Evolutionary conservation across 2,329 filamentous ascomycete genomes (phyloP), one percentile per base, ranked within the genome.

Genomic region (Nothophoma quercina): DNA sequence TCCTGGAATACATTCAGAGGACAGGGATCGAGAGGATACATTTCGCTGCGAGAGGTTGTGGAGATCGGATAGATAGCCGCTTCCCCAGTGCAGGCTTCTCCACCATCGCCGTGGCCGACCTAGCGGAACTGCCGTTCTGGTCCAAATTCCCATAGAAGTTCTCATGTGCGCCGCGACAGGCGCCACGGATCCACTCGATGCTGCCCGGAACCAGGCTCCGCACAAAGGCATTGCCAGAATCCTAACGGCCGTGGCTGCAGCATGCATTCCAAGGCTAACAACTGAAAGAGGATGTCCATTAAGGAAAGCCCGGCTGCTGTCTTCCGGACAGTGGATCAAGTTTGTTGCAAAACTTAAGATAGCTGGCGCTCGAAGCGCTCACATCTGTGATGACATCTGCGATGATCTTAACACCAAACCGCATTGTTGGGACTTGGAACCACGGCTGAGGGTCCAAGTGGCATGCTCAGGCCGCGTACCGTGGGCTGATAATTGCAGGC

Each of bases 1-100:
- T 89, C 5, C 75, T 96, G 51, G 80, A 84, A 1, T 96, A 90
- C 71, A 77, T 96, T 49, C 81, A 85, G 58, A 81, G 78, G 53
- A 76, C 91, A 10, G 87, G 86, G 4, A 85, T 93, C 21, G 68
- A 76, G 25, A 79, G 85, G 51, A 77, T 95, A 25, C 68, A 72
- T 60, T 77, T 70, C 53, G 58, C 55, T 29, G 51, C 56, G 13
- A 56, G 39, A 42, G 51, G 51, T 4, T 49, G 45, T 32, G 63
- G 58, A 38, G 39, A 51, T 15, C 55, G 57, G 49, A 62, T 56
- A 28, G 68, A 74, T 62, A 55, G 51, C 60, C 65, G 71, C 43
- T 68, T 70, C 65, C 71, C 64, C 65, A 72, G 58, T 42, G 62
- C 58, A 61, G 70, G 58, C 63, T 77, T 70, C 55, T 72, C 68